These are phyloP conservation scores for Cytospora piceicola DNA, from an alignment of 2,329 filamentous ascomycete genomes.

Conservation along the genomic window DNA sequence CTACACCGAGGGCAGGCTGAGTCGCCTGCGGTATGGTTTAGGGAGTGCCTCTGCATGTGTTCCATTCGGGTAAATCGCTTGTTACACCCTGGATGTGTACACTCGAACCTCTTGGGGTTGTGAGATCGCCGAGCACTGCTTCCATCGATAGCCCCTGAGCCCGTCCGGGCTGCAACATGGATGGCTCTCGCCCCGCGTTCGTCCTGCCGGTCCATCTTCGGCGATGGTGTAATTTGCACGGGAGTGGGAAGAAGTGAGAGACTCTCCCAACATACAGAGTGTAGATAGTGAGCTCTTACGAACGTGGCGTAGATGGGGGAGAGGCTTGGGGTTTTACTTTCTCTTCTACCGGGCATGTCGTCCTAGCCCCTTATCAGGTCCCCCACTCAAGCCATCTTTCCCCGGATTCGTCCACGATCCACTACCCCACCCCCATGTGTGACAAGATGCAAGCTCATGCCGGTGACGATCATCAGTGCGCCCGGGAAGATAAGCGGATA, in stretches of 20 bases:
- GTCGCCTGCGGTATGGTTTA: constrained; percentile 59
- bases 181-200: constrained; percentile 11
- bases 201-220: constrained; percentile 18
- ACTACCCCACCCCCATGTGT: constrained; percentile 16
- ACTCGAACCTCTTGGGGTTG: constrained; percentile 36
- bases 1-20: constrained; percentile 62
- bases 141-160: constrained; percentile 1
- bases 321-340: background rate
- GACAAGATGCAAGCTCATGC: background rate
- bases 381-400: background rate
- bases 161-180: constrained; percentile 5
- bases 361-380: constrained; percentile 18
- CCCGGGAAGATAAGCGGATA: constrained; percentile 5
- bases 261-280: background rate
- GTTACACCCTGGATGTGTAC: constrained; percentile 50
- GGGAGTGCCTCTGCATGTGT: constrained; percentile 60
- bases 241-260: constrained; percentile 14
- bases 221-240: background rate
- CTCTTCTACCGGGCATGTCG: background rate
- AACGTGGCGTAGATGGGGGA: constrained; percentile 26
- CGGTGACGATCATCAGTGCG: background rate
- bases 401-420: constrained; percentile 7
- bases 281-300: background rate
- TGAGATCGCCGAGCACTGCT: constrained; percentile 16
- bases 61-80: constrained; percentile 61